Evolutionary conservation across 441 rosid genomes (phyloP).

Genomic region (Mallotus japonicus): DNA sequence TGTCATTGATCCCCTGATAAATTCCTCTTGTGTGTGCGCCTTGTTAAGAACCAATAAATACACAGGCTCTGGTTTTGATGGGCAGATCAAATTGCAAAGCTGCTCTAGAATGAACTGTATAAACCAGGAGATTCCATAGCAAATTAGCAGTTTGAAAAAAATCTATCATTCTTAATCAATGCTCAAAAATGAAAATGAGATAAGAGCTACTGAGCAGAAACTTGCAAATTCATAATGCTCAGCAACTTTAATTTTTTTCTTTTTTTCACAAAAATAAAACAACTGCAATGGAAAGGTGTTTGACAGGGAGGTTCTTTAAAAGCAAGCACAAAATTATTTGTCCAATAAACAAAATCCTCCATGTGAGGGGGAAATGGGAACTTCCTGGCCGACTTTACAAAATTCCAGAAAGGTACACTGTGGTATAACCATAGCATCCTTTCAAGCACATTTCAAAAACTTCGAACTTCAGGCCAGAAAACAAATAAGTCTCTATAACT

Average conservation of each 20-base stretch:
- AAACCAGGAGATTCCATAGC: conserved; percentile 33
- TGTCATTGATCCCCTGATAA: conserved; percentile 99
- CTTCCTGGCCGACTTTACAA: background rate
- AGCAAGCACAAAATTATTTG: background rate
- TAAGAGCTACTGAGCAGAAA: background rate
- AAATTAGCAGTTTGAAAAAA: conserved; percentile 20
- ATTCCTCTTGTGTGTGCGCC: conserved; percentile 99
- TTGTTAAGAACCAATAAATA: conserved; percentile 89
- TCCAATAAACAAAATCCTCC: background rate
- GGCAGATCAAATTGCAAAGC: conserved; percentile 99
- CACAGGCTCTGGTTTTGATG: conserved; percentile 92
- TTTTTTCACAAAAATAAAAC: background rate
- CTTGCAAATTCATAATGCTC: background rate
- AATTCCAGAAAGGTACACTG: background rate
- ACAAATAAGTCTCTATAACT: background rate
- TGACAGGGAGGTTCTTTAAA: background rate
- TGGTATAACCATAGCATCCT: background rate
- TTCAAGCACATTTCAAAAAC: background rate
- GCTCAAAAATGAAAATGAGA: background rate
- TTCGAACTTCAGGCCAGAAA: background rate
- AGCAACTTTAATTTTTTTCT: background rate
- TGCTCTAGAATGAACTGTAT: conserved; percentile 98
- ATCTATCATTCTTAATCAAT: background rate
- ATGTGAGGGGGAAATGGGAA: background rate
- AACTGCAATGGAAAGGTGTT: background rate